Evolutionary conservation across 495 filamentous ascomycete genomes (phyloP).

Genomic region (Talaromyces adpressus): DNA sequence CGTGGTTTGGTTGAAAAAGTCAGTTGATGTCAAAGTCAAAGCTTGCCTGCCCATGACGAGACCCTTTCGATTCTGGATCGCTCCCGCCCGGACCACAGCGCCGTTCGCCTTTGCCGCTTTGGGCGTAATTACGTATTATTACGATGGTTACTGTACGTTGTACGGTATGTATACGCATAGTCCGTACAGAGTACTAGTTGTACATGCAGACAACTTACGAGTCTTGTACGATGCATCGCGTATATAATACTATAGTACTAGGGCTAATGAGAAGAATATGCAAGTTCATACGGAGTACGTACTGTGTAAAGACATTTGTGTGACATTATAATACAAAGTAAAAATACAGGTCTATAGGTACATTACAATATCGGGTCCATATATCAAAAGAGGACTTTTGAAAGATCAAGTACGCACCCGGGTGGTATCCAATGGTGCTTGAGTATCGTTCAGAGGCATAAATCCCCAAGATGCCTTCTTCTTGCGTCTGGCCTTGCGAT

Average conservation of each 20-base stretch:
- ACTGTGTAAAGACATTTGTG: not conserved
- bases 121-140: not conserved
- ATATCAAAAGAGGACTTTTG: not conserved
- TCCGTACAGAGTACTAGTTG: not conserved
- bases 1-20: not conserved
- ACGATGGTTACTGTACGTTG: not conserved
- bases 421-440: slow-evolving; percentile 23
- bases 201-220: not conserved
- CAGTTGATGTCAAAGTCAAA: not conserved
- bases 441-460: slow-evolving; percentile 19
- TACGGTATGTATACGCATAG: not conserved
- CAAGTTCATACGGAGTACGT: not conserved
- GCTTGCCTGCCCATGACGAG: not conserved
- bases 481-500: slow-evolving; percentile 67
- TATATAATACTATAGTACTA: not conserved
- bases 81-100: not conserved
- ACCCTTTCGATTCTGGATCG: not conserved
- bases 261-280: not conserved
- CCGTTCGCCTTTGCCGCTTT: not conserved
- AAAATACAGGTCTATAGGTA: slow-evolving; percentile 2
- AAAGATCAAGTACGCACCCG: slow-evolving; percentile 32
- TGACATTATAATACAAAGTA: not conserved
- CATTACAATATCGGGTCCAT: not conserved
- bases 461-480: slow-evolving; percentile 45
- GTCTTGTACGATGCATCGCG: not conserved